phyloP scores from a whole-genome alignment of 371 early-diverging fungal genomes.

The Gilbertella persicaria region DNA sequence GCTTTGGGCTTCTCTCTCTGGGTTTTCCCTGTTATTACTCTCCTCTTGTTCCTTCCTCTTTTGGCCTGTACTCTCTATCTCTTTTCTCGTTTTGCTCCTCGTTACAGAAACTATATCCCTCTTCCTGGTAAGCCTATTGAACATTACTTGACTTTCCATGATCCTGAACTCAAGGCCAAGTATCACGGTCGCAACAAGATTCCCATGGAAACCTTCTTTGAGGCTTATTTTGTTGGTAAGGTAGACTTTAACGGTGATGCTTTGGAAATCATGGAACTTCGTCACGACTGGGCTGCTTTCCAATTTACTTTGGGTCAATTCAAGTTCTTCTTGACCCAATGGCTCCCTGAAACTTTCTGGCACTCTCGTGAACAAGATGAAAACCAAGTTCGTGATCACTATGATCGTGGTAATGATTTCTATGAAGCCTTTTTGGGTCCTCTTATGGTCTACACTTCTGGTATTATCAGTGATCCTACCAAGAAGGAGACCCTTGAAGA shows the following conservation, averaged over 20 bases:
- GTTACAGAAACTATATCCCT: constrained; percentile 69
- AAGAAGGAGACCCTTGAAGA: constrained; percentile 88
- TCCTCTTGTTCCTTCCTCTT: constrained; percentile 65
- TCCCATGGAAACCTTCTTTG: constrained; percentile 95
- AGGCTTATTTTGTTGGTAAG: constrained; percentile 93
- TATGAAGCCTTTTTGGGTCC: constrained; percentile 94
- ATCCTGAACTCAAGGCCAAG: constrained; percentile 68
- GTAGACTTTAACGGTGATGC: constrained; percentile 90
- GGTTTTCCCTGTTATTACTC: constrained; percentile 60
- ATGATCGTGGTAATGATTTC: constrained; percentile 97
- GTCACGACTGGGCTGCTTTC: constrained; percentile 95
- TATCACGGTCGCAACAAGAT: constrained; percentile 86
- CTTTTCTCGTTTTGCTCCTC: constrained; percentile 67
- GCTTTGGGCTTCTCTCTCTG: constrained; percentile 59
- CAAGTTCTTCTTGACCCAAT: constrained; percentile 91
- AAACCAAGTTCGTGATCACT: constrained; percentile 95
- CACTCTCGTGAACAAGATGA: constrained; percentile 96
- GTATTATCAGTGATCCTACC: constrained; percentile 78
- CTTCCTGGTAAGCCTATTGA: constrained; percentile 82
- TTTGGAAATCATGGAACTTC: constrained; percentile 84
- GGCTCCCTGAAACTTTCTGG: constrained; percentile 94
- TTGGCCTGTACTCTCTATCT: constrained; percentile 69
- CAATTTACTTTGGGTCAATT: constrained; percentile 81
- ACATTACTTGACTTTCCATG: constrained; percentile 86
- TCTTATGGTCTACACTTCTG: constrained; percentile 95